A percentile compares a stretch with the other conserved stretches of the same genome.
phyloP scores from a whole-genome alignment of 2,329 filamentous ascomycete species.

The Penicillium psychrosexuale region DNA sequence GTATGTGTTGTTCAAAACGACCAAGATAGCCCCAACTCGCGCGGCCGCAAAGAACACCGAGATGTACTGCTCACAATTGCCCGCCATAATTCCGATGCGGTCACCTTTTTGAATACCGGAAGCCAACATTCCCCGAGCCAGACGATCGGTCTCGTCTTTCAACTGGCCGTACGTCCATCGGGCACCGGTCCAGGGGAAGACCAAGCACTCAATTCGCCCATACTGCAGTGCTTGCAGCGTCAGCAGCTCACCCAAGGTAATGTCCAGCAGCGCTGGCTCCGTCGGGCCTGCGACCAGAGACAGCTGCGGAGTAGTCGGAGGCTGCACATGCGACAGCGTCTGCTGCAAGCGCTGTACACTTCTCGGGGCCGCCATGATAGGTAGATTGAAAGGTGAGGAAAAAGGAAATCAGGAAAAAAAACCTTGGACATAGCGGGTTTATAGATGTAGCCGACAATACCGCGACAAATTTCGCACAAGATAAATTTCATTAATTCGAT shows the following conservation, averaged over 20 bases:
- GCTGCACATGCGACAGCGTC: constrained; percentile 30
- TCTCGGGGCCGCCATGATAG: constrained; percentile 23
- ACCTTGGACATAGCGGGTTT: constrained; percentile 5
- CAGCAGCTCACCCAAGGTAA: constrained; percentile 70
- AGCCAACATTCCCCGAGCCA: constrained; percentile 64
- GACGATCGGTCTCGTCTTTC: constrained; percentile 58
- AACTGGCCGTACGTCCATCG: constrained; percentile 69
- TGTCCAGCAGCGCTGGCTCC: constrained; percentile 65
- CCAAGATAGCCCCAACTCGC: constrained; percentile 63
- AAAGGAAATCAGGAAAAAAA: neutral
- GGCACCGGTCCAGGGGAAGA: constrained; percentile 72
- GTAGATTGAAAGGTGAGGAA: neutral
- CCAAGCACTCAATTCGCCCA: constrained; percentile 63
- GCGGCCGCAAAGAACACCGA: constrained; percentile 71
- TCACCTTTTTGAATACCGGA: constrained; percentile 67
- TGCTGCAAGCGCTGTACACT: constrained; percentile 32
- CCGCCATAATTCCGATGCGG: constrained; percentile 70
- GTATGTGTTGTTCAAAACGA: constrained; percentile 81
- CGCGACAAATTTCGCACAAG: constrained; percentile 6
- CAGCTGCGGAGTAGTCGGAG: constrained; percentile 21
- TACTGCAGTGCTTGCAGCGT: constrained; percentile 67
- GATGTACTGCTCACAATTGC: constrained; percentile 57
- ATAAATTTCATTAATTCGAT: neutral
- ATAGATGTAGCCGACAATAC: constrained; percentile 13
- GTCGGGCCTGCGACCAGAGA: constrained; percentile 66